Evolutionary conservation across 2,329 filamentous ascomycete species (phyloP).

Genomic region (Dryadomyces sulphureus): DNA sequence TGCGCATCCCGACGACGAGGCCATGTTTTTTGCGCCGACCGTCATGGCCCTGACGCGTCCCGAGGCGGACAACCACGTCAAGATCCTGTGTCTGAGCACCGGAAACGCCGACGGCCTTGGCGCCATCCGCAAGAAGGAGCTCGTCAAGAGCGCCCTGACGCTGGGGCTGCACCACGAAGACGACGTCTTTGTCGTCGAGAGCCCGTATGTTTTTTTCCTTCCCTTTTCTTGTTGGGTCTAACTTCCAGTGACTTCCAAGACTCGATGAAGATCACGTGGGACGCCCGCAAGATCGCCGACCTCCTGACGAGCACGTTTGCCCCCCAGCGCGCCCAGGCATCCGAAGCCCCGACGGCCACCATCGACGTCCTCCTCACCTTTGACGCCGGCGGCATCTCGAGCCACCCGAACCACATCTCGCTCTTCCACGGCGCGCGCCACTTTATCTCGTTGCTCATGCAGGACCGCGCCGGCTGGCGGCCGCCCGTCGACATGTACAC

Average conservation of each 20-base stretch:
- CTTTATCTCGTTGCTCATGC: constrained; percentile 55
- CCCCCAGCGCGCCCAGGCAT: constrained; percentile 34
- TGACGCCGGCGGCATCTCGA: constrained; percentile 66
- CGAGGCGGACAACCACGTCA: constrained; percentile 73
- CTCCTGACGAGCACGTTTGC: constrained; percentile 63
- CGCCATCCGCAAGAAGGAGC: constrained; percentile 65
- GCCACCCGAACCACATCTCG: constrained; percentile 86
- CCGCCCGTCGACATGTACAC: constrained; percentile 77
- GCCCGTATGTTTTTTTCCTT: constrained; percentile 34
- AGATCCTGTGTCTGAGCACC: constrained; percentile 83
- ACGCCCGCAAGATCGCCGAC: constrained; percentile 50
- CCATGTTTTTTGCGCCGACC: constrained; percentile 96
- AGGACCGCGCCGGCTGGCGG: constrained; percentile 46
- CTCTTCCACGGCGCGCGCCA: constrained; percentile 66
- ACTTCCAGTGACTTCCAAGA: constrained; percentile 56
- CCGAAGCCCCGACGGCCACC: constrained; percentile 26
- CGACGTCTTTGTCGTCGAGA: constrained; percentile 77
- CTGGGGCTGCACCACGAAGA: constrained; percentile 62
- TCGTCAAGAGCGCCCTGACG: constrained; percentile 62
- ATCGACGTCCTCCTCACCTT: constrained; percentile 87
- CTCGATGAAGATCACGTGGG: constrained; percentile 73
- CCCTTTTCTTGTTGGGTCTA: no score
- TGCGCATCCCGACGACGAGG: constrained; percentile 95
- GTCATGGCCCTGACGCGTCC: constrained; percentile 72
- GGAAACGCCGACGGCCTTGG: constrained; percentile 84